Evolutionary conservation across 805 yeast genomes (phyloP), one percentile per base, ranked within the genome.

Genomic region (Candida awuae): DNA sequence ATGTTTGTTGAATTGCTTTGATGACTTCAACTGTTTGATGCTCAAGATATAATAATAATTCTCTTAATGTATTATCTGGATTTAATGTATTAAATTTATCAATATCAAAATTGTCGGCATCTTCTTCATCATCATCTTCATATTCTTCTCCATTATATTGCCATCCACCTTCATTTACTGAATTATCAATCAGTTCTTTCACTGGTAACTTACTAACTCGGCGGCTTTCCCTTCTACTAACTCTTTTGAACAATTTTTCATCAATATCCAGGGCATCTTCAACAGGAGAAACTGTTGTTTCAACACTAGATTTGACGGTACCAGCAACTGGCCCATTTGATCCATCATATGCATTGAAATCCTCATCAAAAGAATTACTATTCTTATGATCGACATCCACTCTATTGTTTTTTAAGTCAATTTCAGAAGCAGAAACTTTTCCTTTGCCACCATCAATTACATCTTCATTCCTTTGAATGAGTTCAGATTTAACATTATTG

Each of bases 1-100:
- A 68, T 45, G 90, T 68, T 15, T 83, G 74, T 56, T 88, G 96
- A 49, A 88, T 88, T 0, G 95, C 84, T 12, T 87, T 75, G 34
- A 90, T 88, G 2, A 90, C 96, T 52, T 83, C 83, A 14, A 84
- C 88, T 0, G 97, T 88, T 62, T 88, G 95, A 59, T 86, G 95
- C 58, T 90, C 97, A 52, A 90, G 68, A 56, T 87, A 90, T 21
- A 79, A 68, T 51, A 88, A 73, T 43, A 90, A 75, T 52, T 86
- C 94, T 7, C 85, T 77, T 46, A 88, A 70, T 1, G 95, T 83
- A 56, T 85, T 84, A 53, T 88, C 97, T 1, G 94, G 94, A 52
- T 85, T 84, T 41, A 80, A 80, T 38, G 84, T 79, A 60, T 84
- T 86, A 59, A 84, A 85, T 25, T 78, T 73, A 41, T 80, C 83